Percentiles rank a stretch among this genome's conserved stretches.
phyloP scores from a whole-genome alignment of 768 basidiomycete genomes.

The Rhodosporidiobolus sp. region DNA sequence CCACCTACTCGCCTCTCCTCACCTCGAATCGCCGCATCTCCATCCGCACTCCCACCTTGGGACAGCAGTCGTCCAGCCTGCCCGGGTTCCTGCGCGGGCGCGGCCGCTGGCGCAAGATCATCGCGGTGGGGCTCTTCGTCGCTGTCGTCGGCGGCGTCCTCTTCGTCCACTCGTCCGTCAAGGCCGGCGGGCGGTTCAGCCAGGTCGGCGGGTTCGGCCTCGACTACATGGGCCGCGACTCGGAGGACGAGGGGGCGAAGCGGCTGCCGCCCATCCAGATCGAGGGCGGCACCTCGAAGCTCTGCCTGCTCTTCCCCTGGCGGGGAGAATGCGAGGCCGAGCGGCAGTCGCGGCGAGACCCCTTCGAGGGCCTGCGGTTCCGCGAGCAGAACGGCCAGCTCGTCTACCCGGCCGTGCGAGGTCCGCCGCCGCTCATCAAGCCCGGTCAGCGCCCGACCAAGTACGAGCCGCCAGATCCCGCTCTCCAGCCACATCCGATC shows the following conservation, averaged over 20 bases:
- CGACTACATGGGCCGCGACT: slow-evolving; percentile 29
- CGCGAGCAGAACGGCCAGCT: not conserved
- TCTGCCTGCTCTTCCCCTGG: slow-evolving; percentile 34
- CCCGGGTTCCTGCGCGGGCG: slow-evolving; percentile 6
- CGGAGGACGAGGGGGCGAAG: slow-evolving; percentile 7
- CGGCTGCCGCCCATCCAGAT: not conserved
- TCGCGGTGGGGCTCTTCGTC: not conserved
- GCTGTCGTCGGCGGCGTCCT: not conserved
- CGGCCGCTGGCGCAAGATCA: not conserved
- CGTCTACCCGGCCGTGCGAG: slow-evolving; percentile 10
- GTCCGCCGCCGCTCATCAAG: not conserved
- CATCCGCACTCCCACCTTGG: slow-evolving; percentile 14
- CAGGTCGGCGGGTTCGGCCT: slow-evolving; percentile 22
- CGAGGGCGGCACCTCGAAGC: slow-evolving; percentile 1
- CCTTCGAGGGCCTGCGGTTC: slow-evolving; percentile 20
- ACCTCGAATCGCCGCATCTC: slow-evolving; percentile 5
- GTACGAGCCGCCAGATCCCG: not conserved
- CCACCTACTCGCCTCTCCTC: not conserved
- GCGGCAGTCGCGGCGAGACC: not conserved
- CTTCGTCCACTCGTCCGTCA: not conserved
- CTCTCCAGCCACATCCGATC: slow-evolving; percentile 52
- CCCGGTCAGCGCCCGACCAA: not conserved
- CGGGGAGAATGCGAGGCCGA: slow-evolving; percentile 7
- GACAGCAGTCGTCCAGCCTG: not conserved
- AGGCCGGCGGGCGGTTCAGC: not conserved